Evolutionary conservation across 352 stramenopile genomes (phyloP).

Genomic region (Phytopythium cucurbitacearum): DNA sequence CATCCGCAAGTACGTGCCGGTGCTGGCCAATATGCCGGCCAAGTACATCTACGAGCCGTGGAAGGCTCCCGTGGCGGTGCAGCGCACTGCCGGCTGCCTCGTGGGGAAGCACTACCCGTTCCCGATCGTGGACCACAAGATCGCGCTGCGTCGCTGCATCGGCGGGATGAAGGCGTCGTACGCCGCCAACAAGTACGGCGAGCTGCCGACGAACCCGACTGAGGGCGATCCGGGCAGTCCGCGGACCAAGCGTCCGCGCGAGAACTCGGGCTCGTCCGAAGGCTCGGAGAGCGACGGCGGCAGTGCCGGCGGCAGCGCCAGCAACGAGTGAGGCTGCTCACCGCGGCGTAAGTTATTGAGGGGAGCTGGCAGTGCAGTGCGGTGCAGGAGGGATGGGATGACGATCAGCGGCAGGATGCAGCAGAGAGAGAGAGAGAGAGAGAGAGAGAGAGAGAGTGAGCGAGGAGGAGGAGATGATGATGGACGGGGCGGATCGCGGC

Average conservation of each 20-base stretch:
- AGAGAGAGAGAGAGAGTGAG: too few relatives aligned
- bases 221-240: constrained; percentile 16
- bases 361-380: too few relatives aligned
- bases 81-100: constrained; percentile 77
- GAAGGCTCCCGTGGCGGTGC: constrained; percentile 90
- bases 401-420: too few relatives aligned
- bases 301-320: too few relatives aligned
- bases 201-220: constrained; percentile 4
- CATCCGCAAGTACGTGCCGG: constrained; percentile 92
- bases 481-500: too few relatives aligned
- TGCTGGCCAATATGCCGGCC: constrained; percentile 86
- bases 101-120: constrained; percentile 93
- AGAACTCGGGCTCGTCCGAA: constrained; percentile 25
- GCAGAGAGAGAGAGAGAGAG: too few relatives aligned
- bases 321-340: too few relatives aligned
- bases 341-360: too few relatives aligned
- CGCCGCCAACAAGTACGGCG: constrained; percentile 31
- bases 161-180: constrained; percentile 90
- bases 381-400: too few relatives aligned
- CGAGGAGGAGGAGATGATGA: too few relatives aligned
- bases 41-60: constrained; percentile 99
- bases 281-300: too few relatives aligned
- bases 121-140: constrained; percentile 94
- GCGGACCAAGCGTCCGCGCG: constrained; percentile 22
- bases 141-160: constrained; percentile 89